Evolutionary conservation across 106 monocot species (phyloP), one percentile per base, ranked within the genome.

Genomic region (Allium sativum): DNA sequence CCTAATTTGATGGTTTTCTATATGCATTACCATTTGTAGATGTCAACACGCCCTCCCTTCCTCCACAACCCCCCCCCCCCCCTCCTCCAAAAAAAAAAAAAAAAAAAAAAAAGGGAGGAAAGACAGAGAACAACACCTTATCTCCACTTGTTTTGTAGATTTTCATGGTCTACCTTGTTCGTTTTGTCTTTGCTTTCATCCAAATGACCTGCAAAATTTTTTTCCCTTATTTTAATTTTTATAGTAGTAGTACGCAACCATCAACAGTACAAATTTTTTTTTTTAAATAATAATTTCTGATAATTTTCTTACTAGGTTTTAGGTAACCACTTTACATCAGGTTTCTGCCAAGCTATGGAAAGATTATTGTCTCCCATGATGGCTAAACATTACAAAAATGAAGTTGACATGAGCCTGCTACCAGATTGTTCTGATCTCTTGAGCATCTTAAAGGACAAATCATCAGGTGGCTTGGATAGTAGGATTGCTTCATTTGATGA

Each of bases 391-490:
- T 44, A 44, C 64, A 46, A 58, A 76, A 58, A 6, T 48, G 45
- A 70, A 69, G 54, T 62, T 18, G 59, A 83, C 65, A 63, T 86
- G 40, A 45, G 72, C 56, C 71, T 71, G 42, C 65, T 69, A 52
- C 80, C 80, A 70, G 78, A 93, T 73, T 82, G 75, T 78, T 73
- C 76, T 52, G 76, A 85, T 18, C 21, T 73, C 17, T 11, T 80
- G 53, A 75, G 40, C 50, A 70, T 72, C n/a, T 64, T 88, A 56
- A 69, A 67, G 11, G 62, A 74, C 52, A 48, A 18, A 12, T 60
- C 70, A 41, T 40, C 62, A 21, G 16, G 54, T 65, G 53, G 19
- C 58, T 52, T 22, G 20, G 51, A 68, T 56, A 41, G 42, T 40
- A 31, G 18, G 57, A 58, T 44, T 76, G 45, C 40, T 76, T 20